Evolutionary conservation across 108 stramenopile species (phyloP), one percentile per base, ranked within the genome.

Genomic region (Nannochloropsis gaditana): DNA sequence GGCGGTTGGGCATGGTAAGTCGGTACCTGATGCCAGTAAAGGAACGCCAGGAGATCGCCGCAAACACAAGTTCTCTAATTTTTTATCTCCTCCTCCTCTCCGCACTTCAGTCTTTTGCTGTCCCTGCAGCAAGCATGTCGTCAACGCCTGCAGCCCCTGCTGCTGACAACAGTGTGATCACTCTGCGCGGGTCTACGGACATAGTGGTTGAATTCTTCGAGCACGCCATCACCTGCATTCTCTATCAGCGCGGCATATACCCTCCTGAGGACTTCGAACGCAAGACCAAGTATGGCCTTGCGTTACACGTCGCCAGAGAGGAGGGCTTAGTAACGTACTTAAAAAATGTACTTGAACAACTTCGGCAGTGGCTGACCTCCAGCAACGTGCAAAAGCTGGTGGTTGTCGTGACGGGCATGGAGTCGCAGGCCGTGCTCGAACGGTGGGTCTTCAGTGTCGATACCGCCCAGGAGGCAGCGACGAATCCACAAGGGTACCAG

Each of bases 161-260:
- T 4, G 59, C 59, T 8, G 59, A 73, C n/a, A 73, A 84, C 21
- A 88, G 85, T 9, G 93, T 95, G 21, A 98, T 99, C 87, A 97
- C 97, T 11, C 91, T 99, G 42, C 95, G 94, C 82, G 98, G 98
- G 47, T 95, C 95, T 81, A 96, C 96, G 9, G 96, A 95, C 80
- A 95, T 98, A 42, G 97, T 99, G 82, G 93, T 95, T 2, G 97
- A 98, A 87, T 99, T 99, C 90, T 99, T 99, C 91, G 95, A 96
- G 89, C 96, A 93, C 84, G 93, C 95, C n/a, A 97, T 99, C 89
- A 99, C 98, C 92, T 95, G 88, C 81, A 98, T 99, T 88, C 92
- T 99, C 43, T 99, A 98, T 87, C 97, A 98, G 91, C 92, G 98
- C 88, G 98, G 97, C 47, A 97, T 99, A 81, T 99, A 99, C 90